Percentiles rank a stretch among this genome's conserved stretches.
Conservation (phyloP, 78 protist genomes). For the Dictyostelium discoideum region DNA sequence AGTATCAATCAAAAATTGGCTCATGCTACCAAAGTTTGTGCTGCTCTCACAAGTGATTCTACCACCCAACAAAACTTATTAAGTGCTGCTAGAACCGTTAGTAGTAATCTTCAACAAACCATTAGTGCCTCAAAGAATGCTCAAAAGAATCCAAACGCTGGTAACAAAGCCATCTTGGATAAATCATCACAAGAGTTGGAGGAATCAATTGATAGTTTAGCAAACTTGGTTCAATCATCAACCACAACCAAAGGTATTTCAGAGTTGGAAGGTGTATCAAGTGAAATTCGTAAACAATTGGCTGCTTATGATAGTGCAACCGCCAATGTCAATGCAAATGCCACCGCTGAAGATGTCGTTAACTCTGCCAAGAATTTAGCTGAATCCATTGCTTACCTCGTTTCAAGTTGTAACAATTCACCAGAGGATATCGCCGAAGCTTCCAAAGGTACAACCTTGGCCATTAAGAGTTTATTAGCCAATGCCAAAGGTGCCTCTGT, state of each 20-base stretch:
- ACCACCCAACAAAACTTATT: conserved; percentile 28
- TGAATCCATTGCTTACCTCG: conserved; percentile 71
- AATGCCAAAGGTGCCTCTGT: conserved; percentile 80
- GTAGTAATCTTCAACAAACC: neutral
- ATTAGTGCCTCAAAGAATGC: conserved; percentile 20
- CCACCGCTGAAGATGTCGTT: conserved; percentile 76
- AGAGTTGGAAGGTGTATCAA: conserved; percentile 29
- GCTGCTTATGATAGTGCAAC: conserved; percentile 21
- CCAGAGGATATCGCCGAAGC: conserved; percentile 75
- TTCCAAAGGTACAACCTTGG: conserved; percentile 2
- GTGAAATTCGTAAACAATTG: conserved; percentile 53
- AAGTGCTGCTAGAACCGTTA: conserved; percentile 27
- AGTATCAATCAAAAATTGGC: conserved; percentile 20
- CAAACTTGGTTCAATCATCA: conserved; percentile 19
- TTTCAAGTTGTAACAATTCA: conserved; percentile 9
- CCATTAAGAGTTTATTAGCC: conserved; percentile 39
- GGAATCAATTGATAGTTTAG: conserved; percentile 5
- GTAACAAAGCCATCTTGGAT: conserved; percentile 11
- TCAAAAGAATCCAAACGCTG: conserved; percentile 34
- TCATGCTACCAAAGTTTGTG: conserved; percentile 19
- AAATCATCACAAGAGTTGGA: conserved; percentile 9
- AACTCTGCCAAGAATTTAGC: conserved; percentile 75
- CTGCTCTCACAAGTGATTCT: conserved; percentile 37
- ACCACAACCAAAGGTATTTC: conserved; percentile 73
- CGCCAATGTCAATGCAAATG: conserved; percentile 34